Evolutionary conservation across 352 stramenopile genomes (phyloP), one percentile per base, ranked within the genome.

Genomic region (Achlya hypogyna): DNA sequence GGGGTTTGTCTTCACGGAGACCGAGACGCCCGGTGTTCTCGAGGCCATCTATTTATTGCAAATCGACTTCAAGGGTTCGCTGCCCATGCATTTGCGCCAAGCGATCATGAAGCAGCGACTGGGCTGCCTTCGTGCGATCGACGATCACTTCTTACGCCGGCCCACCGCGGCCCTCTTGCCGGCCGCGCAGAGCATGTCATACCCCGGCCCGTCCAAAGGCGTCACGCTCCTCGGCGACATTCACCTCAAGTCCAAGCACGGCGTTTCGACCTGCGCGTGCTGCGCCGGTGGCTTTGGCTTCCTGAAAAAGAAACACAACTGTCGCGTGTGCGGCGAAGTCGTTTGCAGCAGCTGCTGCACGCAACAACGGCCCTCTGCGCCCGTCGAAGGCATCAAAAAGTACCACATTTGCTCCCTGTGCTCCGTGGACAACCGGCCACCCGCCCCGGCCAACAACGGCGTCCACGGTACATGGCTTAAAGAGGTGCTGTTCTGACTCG

Each of bases 391-490:
- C 8, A 80, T 75, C 34, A 89, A 78, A 10, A 88, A 90, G 69
- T 81, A 91, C 45, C 78, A 84, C 5, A 94, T 94, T 38, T 94
- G 85, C 58, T 91, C 85, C 0, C 77, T 92, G 23, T 94, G 85
- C 65, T 90, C 85, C 12, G 82, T 67, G 40, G 60, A 67, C 6
- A 67, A 53, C 51, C 60, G 60, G 5, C 60, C 25, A 43, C 35
- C 51, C 18, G 29, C 31, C 29, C 16, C 47, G 29, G 23, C 49
- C 49, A 16, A 10, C 38, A 45, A 45, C 38, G 38, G 38, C 31
- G 49, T 20, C 16, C 49, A 10, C 31, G 49, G 49, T 56, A 56
- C 49, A 38, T 56, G 12, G 16, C 25, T 56, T 56, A 9, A 10
- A 45, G 2, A 45, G 12, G 25, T 20, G 2, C 25, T 22, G 2